Evolutionary conservation across 805 yeast genomes (phyloP).

Genomic region (Debaryomyces castellii): DNA sequence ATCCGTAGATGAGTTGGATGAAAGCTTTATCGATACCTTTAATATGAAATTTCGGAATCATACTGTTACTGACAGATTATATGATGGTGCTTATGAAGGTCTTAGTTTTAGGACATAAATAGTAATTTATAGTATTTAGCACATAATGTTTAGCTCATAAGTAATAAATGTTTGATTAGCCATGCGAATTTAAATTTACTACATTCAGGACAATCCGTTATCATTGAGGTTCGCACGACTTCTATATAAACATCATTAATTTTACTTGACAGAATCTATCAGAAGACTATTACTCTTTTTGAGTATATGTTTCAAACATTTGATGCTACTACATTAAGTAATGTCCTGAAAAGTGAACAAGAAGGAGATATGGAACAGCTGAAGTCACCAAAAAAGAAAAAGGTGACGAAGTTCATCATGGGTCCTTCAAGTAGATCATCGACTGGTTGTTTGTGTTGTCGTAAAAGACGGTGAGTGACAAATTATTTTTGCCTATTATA

Average conservation of each 20-base stretch:
- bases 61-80: too few relatives aligned
- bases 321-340: neutral
- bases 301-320: neutral
- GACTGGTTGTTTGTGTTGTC: slow-evolving; percentile 1
- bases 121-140: too few relatives aligned
- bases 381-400: neutral
- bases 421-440: neutral
- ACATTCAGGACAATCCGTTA: neutral
- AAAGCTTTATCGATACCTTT: too few relatives aligned
- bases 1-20: slow-evolving; percentile 58
- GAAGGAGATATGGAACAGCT: neutral
- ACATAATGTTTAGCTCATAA: too few relatives aligned
- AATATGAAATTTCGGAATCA: too few relatives aligned
- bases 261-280: neutral
- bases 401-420: neutral
- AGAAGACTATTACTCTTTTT: too few relatives aligned
- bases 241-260: too few relatives aligned
- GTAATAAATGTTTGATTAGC: too few relatives aligned
- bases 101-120: too few relatives aligned
- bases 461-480: neutral
- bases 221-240: neutral
- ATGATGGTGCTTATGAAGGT: too few relatives aligned
- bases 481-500: neutral
- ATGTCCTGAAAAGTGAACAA: neutral
- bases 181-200: too few relatives aligned